Evolutionary conservation across 176 grass and related monocot species (phyloP), one percentile per base, ranked within the genome.

Genomic region (Musa beccarii): DNA sequence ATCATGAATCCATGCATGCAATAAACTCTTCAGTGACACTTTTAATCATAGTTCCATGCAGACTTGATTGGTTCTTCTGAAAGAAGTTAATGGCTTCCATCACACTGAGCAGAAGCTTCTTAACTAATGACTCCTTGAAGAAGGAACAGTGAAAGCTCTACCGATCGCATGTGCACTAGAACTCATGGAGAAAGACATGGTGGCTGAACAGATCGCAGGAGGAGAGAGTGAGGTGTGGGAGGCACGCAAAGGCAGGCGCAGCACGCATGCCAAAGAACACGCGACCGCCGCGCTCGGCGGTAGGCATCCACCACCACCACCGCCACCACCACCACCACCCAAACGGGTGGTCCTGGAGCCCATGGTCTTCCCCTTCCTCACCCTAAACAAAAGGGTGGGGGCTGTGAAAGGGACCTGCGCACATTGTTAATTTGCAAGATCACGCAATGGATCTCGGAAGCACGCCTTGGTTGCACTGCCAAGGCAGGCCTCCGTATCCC

Each of bases 1-100:
- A 69, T 69, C 67, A 69, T 69, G 67, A 16, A 51, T 69, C 25
- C 67, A 69, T 69, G 67, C 67, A 69, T 69, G 67, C 67, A 69
- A 43, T 43, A 49, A 69, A 51, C 26, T 69, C 34, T 43, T 49
- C 16, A 15, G 15, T 14, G 67, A 28, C 15, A 16, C 2, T 43
- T 43, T 69, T 69, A 69, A 69, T 69, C 67, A 51, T 51, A 43
- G 26, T 69, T 69, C 28, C 67, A 69, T 69, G 67, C 28, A 49
- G 49, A 19, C 13, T 69, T 19, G 67, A 69, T 69, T 20, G 67
- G 16, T 69, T 69, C 28, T 49, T 69, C 34, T 9, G 15, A 62
- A 14, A 14, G 17, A 14, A 19, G n/a, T 8, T 59, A 20, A 61
- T 61, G 57, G 57, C 15, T n/a, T 14, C 17, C 57, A 14, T 19